Evolutionary conservation across 2,329 filamentous ascomycete species (phyloP), one percentile per base, ranked within the genome.

Genomic region (Lecanoromycetidae sp.): DNA sequence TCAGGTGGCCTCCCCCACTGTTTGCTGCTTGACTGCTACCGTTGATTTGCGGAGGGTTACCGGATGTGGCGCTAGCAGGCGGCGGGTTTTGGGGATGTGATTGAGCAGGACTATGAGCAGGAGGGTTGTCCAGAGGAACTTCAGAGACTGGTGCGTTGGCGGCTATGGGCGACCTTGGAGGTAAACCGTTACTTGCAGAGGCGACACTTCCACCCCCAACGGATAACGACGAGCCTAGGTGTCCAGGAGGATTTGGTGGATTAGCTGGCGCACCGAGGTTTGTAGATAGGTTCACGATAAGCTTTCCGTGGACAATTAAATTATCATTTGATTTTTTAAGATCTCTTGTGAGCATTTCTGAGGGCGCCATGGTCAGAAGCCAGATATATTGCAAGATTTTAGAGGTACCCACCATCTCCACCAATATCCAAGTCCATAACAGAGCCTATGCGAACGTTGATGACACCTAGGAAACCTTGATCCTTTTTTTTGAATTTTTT

Each of bases 401-500:
- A 29, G 5, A 1, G 30, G 27, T 32, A 43, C 70, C 75, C 61
- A 96, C 91, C 90, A 70, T 96, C 91, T 54, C 87, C 84, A 49
- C 88, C 87, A 49, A 86, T 79, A 54, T 85, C 82, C 55, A 98
- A 71, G 63, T 95, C 90, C 57, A 98, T 87, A 32, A 91, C 84
- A 72, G 93, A 88, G 58, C 91, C 91, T 56, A 98, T 83, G 50
- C 88, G 82, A 58, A 98, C 84, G 64, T 98, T 98, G 61, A 98
- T 95, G 46, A 98, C 91, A 49, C 91, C 91, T 5, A 98, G 74
- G 62, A 98, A 98, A 7, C 91, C 91, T 65, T 98, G 91, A 58
- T 98, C 91, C 87, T 96, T 98, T 79, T 98, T 98, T 75, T 98
- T 98, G 71, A 98, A 98, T 71, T 98, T 98, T 73, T 95, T 95